Evolutionary conservation across 352 stramenopile species (phyloP), one percentile per base, ranked within the genome.

Genomic region (Globisporangium abappressorium): DNA sequence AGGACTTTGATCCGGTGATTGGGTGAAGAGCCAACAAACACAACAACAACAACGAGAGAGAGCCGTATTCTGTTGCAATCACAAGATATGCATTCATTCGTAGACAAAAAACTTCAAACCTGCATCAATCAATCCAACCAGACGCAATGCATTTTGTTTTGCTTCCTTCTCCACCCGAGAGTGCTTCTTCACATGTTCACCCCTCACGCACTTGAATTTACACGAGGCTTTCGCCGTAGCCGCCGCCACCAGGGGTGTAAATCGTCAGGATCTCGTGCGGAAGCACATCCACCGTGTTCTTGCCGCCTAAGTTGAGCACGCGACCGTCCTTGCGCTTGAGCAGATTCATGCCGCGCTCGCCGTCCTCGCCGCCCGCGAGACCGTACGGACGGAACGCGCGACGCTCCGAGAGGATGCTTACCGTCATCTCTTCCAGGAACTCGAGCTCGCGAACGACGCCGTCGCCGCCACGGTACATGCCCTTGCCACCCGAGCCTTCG

Each of bases 381-480:
- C 98, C 97, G 70, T 98, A 99, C 20, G 98, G 98, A 65, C 89
- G 82, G 71, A 99, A 94, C 5, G 93, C 89, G 55, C 98, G 89
- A 24, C 98, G 89, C 79, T 99, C 97, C 33, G 95, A 99, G 0
- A 99, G 73, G 30, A 99, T 99, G 70, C 94, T 99, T 56, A 99
- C 97, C 4, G 92, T 97, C 74, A 99, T 94, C 22, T 85, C 81
- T 54, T 95, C 72, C 49, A 98, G 76, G 59, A 99, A 98, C 77
- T 99, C 96, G 56, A 99, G 85, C 67, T 98, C 88, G 43, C 98
- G 92, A 53, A 99, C 85, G 2, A 99, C 97, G 58, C 98, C 97
- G 72, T 99, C 94, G 41, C 98, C 98, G 51, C 98, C 97, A 41
- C 67, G 78, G 76, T 96, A 97, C 65, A 83, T 77, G 33, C 98